Evolutionary conservation across 345 rosid genomes (phyloP).

Genomic region (Hypericum perforatum): DNA sequence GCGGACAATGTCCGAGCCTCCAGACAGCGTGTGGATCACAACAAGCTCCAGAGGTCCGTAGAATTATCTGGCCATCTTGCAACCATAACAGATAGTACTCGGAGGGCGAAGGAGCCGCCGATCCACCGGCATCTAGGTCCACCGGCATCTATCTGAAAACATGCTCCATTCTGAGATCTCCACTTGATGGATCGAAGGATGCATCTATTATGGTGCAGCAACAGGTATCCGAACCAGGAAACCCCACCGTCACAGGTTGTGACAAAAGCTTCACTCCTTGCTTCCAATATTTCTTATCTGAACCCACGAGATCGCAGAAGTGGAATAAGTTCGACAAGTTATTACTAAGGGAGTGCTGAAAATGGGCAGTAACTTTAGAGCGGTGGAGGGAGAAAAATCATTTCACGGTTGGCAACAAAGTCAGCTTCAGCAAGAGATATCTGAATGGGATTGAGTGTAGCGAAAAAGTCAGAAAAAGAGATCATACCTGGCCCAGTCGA

Average conservation of each 20-base stretch:
- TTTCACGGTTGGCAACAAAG: background rate
- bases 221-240: slow-evolving; percentile 11
- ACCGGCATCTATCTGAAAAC: background rate
- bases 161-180: slow-evolving; percentile 49
- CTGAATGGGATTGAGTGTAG: background rate
- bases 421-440: background rate
- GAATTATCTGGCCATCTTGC: no score
- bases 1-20: no score
- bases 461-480: background rate
- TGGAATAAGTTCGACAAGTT: no score
- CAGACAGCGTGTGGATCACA: no score
- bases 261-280: slow-evolving; percentile 88
- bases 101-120: background rate
- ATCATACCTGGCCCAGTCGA: slow-evolving; percentile 71
- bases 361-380: no score
- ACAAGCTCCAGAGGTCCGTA: no score
- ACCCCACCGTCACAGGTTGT: slow-evolving; percentile 42
- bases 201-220: slow-evolving; percentile 42
- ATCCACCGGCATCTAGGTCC: background rate
- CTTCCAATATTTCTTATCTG: slow-evolving; percentile 70
- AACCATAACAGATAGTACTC: no score
- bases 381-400: background rate
- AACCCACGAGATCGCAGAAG: background rate
- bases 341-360: no score
- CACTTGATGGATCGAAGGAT: slow-evolving; percentile 48